A percentile compares a stretch with the other conserved stretches of the same genome.
phyloP scores from a whole-genome alignment of 2,329 filamentous ascomycete species.

The Drechslerella stenobrocha region DNA sequence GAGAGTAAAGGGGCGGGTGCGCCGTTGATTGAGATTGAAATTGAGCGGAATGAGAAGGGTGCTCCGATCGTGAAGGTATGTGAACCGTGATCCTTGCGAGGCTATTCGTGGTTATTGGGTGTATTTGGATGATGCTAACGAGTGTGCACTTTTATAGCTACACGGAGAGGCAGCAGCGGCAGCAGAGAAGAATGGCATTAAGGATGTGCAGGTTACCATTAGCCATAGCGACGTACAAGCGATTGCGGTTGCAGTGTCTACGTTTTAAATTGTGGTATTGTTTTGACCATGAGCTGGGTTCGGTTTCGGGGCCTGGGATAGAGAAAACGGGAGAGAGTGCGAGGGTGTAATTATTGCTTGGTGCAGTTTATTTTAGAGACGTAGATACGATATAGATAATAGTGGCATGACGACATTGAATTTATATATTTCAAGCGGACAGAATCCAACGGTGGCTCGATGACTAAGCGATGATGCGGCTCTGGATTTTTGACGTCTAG shows the following conservation, averaged over 20 bases:
- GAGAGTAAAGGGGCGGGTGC: conserved; percentile 84
- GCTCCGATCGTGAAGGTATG: conserved; percentile 84
- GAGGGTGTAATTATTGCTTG: background rate
- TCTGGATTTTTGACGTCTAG: conserved; percentile 17
- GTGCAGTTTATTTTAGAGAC: too few species aligned
- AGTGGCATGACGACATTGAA: too few species aligned
- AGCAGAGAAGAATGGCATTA: conserved; percentile 83
- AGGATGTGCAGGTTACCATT: conserved; percentile 87
- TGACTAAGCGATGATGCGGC: conserved; percentile 14
- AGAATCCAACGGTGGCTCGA: too few species aligned
- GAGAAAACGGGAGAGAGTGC: too few species aligned
- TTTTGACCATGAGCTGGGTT: too few species aligned
- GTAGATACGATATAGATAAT: too few species aligned
- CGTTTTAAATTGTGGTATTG: conserved; percentile 62
- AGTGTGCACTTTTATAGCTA: conserved; percentile 62
- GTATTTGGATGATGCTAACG: too few species aligned
- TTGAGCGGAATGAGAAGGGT: conserved; percentile 76
- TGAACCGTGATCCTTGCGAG: conserved; percentile 49
- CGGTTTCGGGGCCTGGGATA: background rate
- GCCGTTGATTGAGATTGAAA: conserved; percentile 91
- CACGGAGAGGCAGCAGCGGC: conserved; percentile 80
- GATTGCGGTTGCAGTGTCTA: conserved; percentile 87
- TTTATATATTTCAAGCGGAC: too few species aligned
- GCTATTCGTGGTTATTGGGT: too few species aligned
- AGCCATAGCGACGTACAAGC: conserved; percentile 94